Evolutionary conservation across 257 asterid genomes (phyloP), one percentile per base, ranked within the genome.

Genomic region (Coffea canephora): DNA sequence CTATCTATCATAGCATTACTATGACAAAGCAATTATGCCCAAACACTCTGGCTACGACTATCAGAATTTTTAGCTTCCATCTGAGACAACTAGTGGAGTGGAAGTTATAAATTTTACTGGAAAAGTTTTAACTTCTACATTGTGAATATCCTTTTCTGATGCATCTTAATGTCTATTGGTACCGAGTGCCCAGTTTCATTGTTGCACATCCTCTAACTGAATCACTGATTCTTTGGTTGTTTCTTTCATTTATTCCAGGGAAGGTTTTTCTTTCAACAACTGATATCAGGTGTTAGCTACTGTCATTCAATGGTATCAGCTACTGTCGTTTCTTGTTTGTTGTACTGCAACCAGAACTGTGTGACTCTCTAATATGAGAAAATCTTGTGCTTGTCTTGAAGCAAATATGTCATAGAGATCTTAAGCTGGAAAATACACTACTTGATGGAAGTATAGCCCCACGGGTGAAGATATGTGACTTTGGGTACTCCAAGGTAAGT

Each of bases 391-490:
- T 79, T 80, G 39, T 65, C 1, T 80, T 78, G 69, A 84, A 87
- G 89, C 82, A 84, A 84, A 84, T 87, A 73, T 87, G 89, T 75
- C 89, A 87, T 66, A 84, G 89, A 80, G 89, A 87, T 87, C 89
- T 87, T 57, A 87, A 87, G 81, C 77, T 86, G 84, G 89, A 86
- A 74, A 86, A 86, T 57, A 86, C 87, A 0, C 78, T 86, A 68
- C 77, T 87, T 10, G 88, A 87, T 34, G 89, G 86, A 74, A 87
- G 89, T 77, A 39, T 73, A 5, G 88, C 89, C 25, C 89, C 89
- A 10, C 84, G 89, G 1, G 88, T 87, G 59, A 87, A 87, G 75
- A 84, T 87, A 82, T 87, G 89, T 36, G 89, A 87, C 73, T 87
- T 87, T 82, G 89, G 89, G 4, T 87, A 87, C 80, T 87, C 89